Evolutionary conservation across 2,329 filamentous ascomycete genomes (phyloP), one percentile per base, ranked within the genome.

Genomic region (Neofusicoccum sp.): DNA sequence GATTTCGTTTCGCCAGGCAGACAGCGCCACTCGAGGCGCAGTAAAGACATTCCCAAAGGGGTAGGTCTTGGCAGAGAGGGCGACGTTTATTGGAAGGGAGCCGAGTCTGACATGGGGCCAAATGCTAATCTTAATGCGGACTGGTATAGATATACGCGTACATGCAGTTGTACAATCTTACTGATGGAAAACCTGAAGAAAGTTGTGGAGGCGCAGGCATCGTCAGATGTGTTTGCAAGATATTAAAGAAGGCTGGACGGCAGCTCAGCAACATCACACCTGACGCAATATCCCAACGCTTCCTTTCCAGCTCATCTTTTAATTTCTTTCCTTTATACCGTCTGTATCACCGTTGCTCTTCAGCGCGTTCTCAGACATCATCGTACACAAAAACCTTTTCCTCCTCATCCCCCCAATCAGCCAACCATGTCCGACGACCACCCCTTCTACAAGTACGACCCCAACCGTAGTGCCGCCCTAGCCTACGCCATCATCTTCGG

Each of bases 391-490:
- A n/a, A n/a, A n/a, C n/a, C n/a, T n/a, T n/a, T n/a, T n/a, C n/a
- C n/a, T n/a, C n/a, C n/a, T n/a, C n/a, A n/a, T n/a, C n/a, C n/a
- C n/a, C n/a, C n/a, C 7, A 41, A 50, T 41, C 22, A 7, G 1
- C 6, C n/a, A 31, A 1, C 28, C 22, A 56, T 56, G 52, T 6
- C 52, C 37, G 41, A 33, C 52, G 37, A 56, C 52, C 22, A 56
- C 71, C 44, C 44, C 5, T 47, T 74, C 71, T 76, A 71, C 62
- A 71, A 70, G 36, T 76, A 75, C 58, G 56, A 67, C 1, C 72
- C 73, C 8, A 71, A 71, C 11, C 63, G 72, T 36, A 59, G 66
- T 1, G 71, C 44, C 22, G 44, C 44, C 44, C 44, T 47, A n/a
- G 44, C 44, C 44, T 47, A 47, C 44, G 44, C 44, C 48, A 50